These are phyloP conservation scores for Besnoitia besnoiti DNA, from an alignment of 169 alveolate genomes.

Conservation along the genomic window DNA sequence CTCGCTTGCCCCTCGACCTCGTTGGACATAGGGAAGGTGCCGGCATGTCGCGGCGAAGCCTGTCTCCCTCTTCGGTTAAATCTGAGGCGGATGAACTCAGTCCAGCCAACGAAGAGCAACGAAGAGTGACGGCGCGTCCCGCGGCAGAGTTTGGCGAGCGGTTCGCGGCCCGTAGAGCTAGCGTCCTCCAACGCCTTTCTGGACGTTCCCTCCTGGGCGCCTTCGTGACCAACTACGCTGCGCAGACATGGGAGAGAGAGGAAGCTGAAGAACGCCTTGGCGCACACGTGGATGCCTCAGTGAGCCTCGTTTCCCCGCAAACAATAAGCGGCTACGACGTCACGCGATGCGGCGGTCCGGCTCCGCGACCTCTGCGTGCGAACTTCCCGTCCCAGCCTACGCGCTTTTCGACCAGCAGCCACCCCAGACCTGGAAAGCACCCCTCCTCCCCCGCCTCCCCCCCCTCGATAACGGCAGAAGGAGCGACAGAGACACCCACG, in stretches of 20 bases:
- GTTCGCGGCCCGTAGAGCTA: not conserved
- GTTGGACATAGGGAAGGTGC: not conserved
- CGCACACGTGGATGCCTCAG: not conserved
- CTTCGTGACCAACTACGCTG: not conserved
- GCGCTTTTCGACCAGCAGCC: not conserved
- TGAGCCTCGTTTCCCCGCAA: not conserved
- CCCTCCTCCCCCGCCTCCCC: not conserved
- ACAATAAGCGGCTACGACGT: not conserved
- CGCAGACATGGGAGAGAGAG: not conserved
- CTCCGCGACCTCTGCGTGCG: not conserved
- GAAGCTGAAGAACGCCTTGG: not conserved
- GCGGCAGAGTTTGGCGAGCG: not conserved
- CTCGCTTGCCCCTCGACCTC: not conserved
- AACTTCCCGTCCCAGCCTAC: not conserved
- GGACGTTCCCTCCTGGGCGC: not conserved
- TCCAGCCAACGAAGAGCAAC: conserved; percentile 1
- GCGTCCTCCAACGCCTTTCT: not conserved
- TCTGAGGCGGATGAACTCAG: not conserved
- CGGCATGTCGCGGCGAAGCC: not conserved
- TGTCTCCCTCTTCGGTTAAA: not conserved
- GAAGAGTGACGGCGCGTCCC: not conserved
- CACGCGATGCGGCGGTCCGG: not conserved
- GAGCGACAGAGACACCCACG: not conserved
- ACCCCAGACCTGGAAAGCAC: not conserved
- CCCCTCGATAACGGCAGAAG: not conserved